Conservation (phyloP, 1,139 yeast species). For the Wickerhamomyces sp. region DNA sequence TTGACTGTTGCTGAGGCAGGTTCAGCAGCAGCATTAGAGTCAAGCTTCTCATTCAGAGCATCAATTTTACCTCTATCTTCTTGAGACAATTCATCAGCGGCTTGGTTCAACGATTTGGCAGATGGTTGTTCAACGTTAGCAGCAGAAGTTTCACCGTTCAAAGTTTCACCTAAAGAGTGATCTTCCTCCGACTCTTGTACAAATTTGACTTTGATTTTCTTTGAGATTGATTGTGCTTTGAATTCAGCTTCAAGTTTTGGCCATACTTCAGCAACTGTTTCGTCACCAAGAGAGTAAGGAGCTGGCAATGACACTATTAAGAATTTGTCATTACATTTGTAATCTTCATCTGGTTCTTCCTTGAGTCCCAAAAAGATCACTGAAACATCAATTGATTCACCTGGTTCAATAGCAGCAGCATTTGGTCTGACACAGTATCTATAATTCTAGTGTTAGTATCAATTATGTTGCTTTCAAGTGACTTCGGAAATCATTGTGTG, state of each 20-base stretch:
- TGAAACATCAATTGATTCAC: conserved; percentile 65
- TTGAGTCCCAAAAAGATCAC: conserved; percentile 82
- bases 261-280: conserved; percentile 68
- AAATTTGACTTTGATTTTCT: conserved; percentile 77
- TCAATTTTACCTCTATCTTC: conserved; percentile 38
- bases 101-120: neutral
- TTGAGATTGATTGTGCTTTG: conserved; percentile 56
- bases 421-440: conserved; percentile 92
- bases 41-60: conserved; percentile 40
- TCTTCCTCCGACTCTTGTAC: conserved; percentile 20
- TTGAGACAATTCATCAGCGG: conserved; percentile 29
- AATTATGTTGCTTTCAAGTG: neutral
- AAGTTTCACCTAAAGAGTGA: neutral
- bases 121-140: neutral
- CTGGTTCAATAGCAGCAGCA: conserved; percentile 76
- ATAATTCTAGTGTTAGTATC: conserved; percentile 8
- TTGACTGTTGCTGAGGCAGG: conserved; percentile 9
- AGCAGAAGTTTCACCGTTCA: conserved; percentile 1
- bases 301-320: conserved; percentile 83
- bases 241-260: conserved; percentile 57
- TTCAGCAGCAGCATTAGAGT: conserved; percentile 24
- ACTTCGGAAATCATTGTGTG: no score
- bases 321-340: conserved; percentile 87
- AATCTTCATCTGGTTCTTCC: conserved; percentile 67
- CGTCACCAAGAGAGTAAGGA: conserved; percentile 48